Percentiles rank a stretch among this genome's conserved stretches.
Evolutionary conservation across 805 yeast species (phyloP).

Genomic region (Kluyveromyces nonfermentans): DNA sequence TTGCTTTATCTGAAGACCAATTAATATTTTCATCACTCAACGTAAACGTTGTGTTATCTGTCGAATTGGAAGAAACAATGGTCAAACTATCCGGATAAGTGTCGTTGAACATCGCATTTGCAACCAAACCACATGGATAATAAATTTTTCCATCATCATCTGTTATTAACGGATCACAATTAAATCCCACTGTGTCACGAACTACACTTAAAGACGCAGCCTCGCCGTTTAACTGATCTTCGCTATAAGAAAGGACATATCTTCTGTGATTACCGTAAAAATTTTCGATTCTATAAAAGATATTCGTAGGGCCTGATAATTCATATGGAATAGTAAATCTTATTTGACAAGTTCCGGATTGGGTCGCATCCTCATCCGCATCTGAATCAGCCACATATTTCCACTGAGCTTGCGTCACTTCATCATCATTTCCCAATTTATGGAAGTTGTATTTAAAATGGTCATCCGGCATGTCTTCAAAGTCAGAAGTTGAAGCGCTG

Average conservation of each 20-base stretch:
- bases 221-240: slow-evolving; percentile 72
- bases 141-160: slow-evolving; percentile 47
- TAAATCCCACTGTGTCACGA: slow-evolving; percentile 38
- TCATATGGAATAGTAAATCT: slow-evolving; percentile 65
- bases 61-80: slow-evolving; percentile 12
- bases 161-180: slow-evolving; percentile 58
- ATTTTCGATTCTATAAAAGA: slow-evolving; percentile 78
- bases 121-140: slow-evolving; percentile 94
- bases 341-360: slow-evolving; percentile 55
- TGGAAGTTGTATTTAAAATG: slow-evolving; percentile 52
- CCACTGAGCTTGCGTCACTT: slow-evolving; percentile 53
- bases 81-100: slow-evolving; percentile 43
- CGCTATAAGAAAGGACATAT: slow-evolving; percentile 80
- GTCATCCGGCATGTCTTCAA: slow-evolving; percentile 45
- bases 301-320: slow-evolving; percentile 61
- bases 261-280: slow-evolving; percentile 93
- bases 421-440: slow-evolving; percentile 20
- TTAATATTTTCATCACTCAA: slow-evolving; percentile 58
- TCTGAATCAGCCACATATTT: slow-evolving; percentile 37
- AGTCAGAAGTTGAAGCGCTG: slow-evolving; percentile 38
- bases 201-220: slow-evolving; percentile 49
- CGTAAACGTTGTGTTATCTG: slow-evolving; percentile 17
- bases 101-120: slow-evolving; percentile 88
- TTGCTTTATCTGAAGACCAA: slow-evolving; percentile 69
- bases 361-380: slow-evolving; percentile 31